Base-by-base conservation (phyloP, 129 eudicot genomes). In the Chrysanthemum seticuspe region DNA sequence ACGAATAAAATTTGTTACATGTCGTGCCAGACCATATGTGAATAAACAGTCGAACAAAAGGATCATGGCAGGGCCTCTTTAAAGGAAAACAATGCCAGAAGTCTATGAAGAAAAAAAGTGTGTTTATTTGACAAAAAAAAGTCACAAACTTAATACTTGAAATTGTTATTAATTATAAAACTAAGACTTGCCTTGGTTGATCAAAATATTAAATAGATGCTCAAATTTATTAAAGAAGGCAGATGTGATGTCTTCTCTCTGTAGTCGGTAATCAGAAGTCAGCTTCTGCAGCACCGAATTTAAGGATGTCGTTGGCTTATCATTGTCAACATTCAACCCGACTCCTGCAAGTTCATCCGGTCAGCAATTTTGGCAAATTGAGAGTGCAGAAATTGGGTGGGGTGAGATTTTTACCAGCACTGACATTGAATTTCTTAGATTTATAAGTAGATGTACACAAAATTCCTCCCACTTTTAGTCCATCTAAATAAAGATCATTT, bases 221-320 rank as follows among this genome's bases (percentile, higher is more conserved):
- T 91, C 97, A 78, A 91, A 88, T 65, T 91, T 88, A 79, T 86
- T 84, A 80, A 91, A 91, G 84, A 91, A 91, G 55, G 96, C 83
- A 7, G 92, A 82, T 59, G 86, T 23, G 15, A 91, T 76, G 59
- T 88, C 93, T 88, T 91, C 97, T 71, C 88, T 84, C 48, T 58
- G 87, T 47, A 91, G 55, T 67, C 67, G 84, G 69, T 56, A 63
- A 72, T 4, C 77, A 62, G 73, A 74, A 71, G 80, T 77, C 69
- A 16, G 12, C 56, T 73, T 80, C 52, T 58, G 81, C 23, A 88
- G 76, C 31, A 19, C 85, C 1, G 83, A 70, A 84, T 88, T 91
- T 77, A 91, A 81, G 80, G 83, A 91, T 67, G 85, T 88, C 34
- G 96, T 82, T 10, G 97, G 97, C 52, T 88, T 76, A 70, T 83